phyloP scores from a whole-genome alignment of 2,329 filamentous ascomycete species.

The Phoma sp. region DNA sequence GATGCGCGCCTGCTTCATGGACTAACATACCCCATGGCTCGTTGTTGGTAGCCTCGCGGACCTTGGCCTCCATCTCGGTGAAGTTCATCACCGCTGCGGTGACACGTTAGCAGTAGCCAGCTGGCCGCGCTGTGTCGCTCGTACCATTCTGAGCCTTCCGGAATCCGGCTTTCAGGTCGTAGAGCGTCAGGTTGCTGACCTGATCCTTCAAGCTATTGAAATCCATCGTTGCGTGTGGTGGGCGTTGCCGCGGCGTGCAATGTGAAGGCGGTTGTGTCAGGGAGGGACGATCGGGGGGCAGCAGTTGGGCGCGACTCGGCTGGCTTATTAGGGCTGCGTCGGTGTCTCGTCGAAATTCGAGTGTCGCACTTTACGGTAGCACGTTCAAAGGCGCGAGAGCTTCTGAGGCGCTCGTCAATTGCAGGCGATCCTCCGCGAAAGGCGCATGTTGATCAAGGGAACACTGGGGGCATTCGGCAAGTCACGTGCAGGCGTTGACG shows the following conservation, averaged over 20 bases:
- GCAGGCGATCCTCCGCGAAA: neutral
- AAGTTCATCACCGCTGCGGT: conserved; percentile 91
- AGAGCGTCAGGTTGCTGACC: conserved; percentile 89
- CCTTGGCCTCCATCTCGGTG: conserved; percentile 74
- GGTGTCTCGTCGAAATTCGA: neutral
- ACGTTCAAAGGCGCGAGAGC: neutral
- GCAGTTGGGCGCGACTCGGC: conserved; percentile 16
- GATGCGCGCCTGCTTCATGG: neutral
- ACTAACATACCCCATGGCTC: conserved; percentile 80
- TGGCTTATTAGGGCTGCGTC: neutral
- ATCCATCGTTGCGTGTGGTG: conserved; percentile 68
- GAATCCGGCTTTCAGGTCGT: conserved; percentile 93
- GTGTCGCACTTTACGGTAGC: neutral
- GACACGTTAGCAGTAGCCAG: conserved; percentile 35
- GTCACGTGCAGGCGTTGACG: neutral
- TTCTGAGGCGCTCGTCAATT: neutral
- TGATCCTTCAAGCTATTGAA: conserved; percentile 82
- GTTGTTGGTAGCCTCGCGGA: conserved; percentile 98
- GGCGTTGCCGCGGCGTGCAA: conserved; percentile 4
- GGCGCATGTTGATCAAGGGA: conserved; percentile 1
- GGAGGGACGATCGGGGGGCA: conserved; percentile 9
- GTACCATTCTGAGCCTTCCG: conserved; percentile 96
- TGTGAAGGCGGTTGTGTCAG: neutral
- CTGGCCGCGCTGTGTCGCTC: conserved; percentile 29
- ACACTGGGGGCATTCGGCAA: neutral